Evolutionary conservation across 1,139 yeast species (phyloP).

Genomic region (Torulaspora globosa): DNA sequence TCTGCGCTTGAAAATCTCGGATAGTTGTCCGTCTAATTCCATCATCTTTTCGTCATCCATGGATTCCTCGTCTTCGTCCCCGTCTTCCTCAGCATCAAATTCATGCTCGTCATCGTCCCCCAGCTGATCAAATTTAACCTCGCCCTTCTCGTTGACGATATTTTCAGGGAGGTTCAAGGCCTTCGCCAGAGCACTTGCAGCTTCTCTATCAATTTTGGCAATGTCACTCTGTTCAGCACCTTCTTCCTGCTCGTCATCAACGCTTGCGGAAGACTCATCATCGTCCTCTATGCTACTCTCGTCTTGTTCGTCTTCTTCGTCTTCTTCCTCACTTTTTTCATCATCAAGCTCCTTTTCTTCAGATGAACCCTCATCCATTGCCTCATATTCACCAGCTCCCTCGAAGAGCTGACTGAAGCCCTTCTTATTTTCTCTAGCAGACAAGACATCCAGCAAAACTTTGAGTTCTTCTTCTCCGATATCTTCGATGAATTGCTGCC

Average conservation of each 20-base stretch:
- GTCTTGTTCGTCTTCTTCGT: constrained; percentile 20
- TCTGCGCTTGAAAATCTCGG: constrained; percentile 80
- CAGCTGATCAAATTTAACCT: constrained; percentile 46
- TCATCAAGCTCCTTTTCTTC: constrained; percentile 87
- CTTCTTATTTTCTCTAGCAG: constrained; percentile 71
- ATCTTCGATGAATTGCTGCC: constrained; percentile 61
- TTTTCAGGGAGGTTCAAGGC: constrained; percentile 68
- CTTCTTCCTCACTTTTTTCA: constrained; percentile 80
- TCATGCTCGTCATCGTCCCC: constrained; percentile 37
- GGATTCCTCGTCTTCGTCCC: constrained; percentile 56
- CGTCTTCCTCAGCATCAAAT: constrained; percentile 57
- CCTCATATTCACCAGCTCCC: constrained; percentile 56
- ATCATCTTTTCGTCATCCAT: constrained; percentile 98
- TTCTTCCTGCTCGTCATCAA: constrained; percentile 53
- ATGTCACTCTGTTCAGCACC: constrained; percentile 48
- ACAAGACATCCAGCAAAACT: constrained; percentile 61
- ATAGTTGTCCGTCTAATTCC: constrained; percentile 82
- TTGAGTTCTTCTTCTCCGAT: constrained; percentile 51
- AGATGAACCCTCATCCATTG: constrained; percentile 67
- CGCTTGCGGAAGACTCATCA: constrained; percentile 42
- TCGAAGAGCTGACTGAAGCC: constrained; percentile 80
- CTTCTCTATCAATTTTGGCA: constrained; percentile 53
- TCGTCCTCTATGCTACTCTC: constrained; percentile 34
- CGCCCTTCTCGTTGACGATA: constrained; percentile 45
- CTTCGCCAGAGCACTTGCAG: constrained; percentile 68